These are phyloP conservation scores for Eimeria zaria DNA, from an alignment of 169 alveolate genomes.

Conservation along the genomic window DNA sequence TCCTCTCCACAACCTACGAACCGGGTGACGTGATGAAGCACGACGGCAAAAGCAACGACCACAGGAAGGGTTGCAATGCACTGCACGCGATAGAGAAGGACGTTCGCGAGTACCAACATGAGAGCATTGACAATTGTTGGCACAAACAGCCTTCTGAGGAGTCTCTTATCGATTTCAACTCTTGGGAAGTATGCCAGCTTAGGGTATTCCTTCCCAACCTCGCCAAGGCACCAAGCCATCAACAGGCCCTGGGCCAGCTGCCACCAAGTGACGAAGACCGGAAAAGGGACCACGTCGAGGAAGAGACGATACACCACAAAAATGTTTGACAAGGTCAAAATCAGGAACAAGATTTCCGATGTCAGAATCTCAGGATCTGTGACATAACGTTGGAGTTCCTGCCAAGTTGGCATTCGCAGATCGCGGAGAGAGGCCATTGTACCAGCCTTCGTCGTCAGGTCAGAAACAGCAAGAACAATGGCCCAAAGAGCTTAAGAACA, in stretches of 20 bases:
- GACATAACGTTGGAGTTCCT: constrained; percentile 91
- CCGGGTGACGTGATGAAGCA: constrained; percentile 96
- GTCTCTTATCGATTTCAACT: constrained; percentile 90
- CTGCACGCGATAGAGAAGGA: constrained; percentile 94
- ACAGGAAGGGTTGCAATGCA: constrained; percentile 96
- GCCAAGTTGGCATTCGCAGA: constrained; percentile 90
- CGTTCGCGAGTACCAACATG: constrained; percentile 95
- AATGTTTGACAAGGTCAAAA: constrained; percentile 95
- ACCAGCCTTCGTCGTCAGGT: constrained; percentile 34
- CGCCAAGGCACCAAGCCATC: constrained; percentile 96
- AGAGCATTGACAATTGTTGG: constrained; percentile 94
- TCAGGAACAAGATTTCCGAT: constrained; percentile 93
- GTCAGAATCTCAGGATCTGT: constrained; percentile 94
- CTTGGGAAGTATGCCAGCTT: constrained; percentile 94
- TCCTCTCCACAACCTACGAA: constrained; percentile 97
- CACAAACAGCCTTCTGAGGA: constrained; percentile 90
- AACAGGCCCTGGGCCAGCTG: constrained; percentile 96
- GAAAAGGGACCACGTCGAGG: constrained; percentile 95
- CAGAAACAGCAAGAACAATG: constrained; percentile 26
- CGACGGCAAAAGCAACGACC: constrained; percentile 96
- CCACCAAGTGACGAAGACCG: constrained; percentile 97
- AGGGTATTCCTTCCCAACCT: constrained; percentile 92
- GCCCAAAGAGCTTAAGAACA: constrained; percentile 20
- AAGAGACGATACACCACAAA: constrained; percentile 95
- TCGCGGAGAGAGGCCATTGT: constrained; percentile 83